Evolutionary conservation across 169 alveolate species (phyloP).

Genomic region (Cryptosporidium ubiquitum): DNA sequence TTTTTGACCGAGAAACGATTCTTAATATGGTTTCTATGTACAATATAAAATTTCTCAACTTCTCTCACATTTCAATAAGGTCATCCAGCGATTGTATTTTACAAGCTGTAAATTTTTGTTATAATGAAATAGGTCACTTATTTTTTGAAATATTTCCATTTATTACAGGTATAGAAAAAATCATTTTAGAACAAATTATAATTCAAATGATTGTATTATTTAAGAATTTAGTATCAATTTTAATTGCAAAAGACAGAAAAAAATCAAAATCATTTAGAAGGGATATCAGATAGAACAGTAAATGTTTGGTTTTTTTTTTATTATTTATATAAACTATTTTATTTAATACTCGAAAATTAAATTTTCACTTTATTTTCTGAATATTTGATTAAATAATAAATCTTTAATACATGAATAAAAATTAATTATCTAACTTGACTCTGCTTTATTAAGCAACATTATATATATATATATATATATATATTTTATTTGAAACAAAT

Average conservation of each 20-base stretch:
- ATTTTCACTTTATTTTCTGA: neutral
- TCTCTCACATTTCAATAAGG: neutral
- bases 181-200: neutral
- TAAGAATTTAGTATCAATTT: neutral
- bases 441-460: too few relatives aligned
- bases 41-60: neutral
- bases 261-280: neutral
- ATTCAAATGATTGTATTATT: neutral
- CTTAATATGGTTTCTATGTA: neutral
- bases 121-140: neutral
- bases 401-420: too few relatives aligned
- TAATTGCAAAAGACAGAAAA: neutral
- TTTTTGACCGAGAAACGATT: neutral
- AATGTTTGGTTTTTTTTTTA: neutral
- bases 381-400: too few relatives aligned
- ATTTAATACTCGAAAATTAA: too few relatives aligned
- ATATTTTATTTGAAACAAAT: too few relatives aligned
- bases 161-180: neutral
- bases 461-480: too few relatives aligned
- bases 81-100: neutral
- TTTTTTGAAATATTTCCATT: neutral
- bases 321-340: neutral
- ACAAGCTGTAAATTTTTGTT: neutral
- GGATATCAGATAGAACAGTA: neutral
- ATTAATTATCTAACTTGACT: too few relatives aligned